Base-by-base conservation (phyloP, 768 basidiomycete genomes). In the Mycena galopus region DNA sequence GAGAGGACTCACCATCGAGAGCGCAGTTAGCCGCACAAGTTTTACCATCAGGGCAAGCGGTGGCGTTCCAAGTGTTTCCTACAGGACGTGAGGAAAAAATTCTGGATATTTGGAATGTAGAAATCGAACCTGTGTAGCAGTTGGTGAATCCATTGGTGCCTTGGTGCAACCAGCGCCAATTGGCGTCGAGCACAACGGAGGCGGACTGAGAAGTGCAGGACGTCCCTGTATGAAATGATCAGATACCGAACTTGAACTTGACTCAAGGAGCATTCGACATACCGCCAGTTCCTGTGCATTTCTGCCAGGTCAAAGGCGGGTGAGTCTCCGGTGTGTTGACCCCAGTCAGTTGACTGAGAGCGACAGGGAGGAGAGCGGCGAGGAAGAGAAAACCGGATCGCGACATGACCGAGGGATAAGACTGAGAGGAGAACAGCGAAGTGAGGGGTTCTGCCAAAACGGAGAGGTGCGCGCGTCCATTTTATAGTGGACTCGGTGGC, bases 91-190 rank as follows among this genome's bases (percentile, higher is more conserved):
- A 35, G 56, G 17, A 32, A 64, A 84, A n/a, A 74, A 79, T 73
- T 78, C 82, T 79, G 81, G 82, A 77, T 73, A 82, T 35, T 30
- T 27, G 29, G 33, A 57, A 67, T 65, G 47, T 73, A 56, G 50
- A 32, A 35, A 60, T 30, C 23, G 21, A 63, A 53, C 61, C 82
- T 78, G 85, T 88, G 81, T 88, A 87, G 79, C 88, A 83, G 76
- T 83, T 83, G 73, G 78, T 81, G 81, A 82, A 79, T 33, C 81
- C 84, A 66, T 71, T 72, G 47, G 78, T 80, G 75, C 76, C 69
- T 25, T 64, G 80, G 77, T 86, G 85, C 6, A 84, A 77, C 86
- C 86, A 88, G 61, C 88, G 84, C 85, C 85, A 88, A 81, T 88
- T 88, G 69, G 86, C 73, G 77, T 88, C 87, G 79, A 88, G 80